phyloP scores from a whole-genome alignment of 352 stramenopile species.

The Blastocystis hominis region DNA sequence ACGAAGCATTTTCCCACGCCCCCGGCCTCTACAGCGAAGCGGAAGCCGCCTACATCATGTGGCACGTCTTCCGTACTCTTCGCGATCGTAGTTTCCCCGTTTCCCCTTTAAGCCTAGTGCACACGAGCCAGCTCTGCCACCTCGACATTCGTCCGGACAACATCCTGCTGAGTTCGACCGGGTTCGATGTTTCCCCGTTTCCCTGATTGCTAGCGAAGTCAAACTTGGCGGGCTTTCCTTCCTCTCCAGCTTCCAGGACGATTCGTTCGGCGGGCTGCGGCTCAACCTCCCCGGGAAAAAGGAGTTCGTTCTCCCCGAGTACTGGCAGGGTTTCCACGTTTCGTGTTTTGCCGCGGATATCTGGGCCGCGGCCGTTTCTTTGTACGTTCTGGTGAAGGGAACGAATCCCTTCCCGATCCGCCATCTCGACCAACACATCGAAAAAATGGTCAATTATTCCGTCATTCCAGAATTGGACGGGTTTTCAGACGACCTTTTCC shows the following conservation, averaged over 20 bases:
- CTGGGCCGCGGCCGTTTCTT: constrained; percentile 6
- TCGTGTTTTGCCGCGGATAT: constrained; percentile 44
- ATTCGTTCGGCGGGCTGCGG: constrained; percentile 3
- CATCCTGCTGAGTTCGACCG: neutral
- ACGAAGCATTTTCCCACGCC: neutral
- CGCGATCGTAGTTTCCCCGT: neutral
- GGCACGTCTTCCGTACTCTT: constrained; percentile 14
- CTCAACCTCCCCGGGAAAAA: constrained; percentile 13
- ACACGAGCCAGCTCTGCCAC: constrained; percentile 20
- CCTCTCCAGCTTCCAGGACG: constrained; percentile 21
- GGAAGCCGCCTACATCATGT: constrained; percentile 24
- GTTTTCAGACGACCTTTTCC: neutral
- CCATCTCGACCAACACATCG: constrained; percentile 27
- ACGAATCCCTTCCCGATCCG: constrained; percentile 19
- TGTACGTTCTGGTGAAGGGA: constrained; percentile 21
- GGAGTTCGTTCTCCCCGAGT: constrained; percentile 37
- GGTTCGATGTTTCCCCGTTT: neutral
- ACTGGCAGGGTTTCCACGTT: constrained; percentile 14
- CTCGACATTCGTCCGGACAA: constrained; percentile 41
- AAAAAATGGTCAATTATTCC: constrained; percentile 37
- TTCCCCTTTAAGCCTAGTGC: neutral
- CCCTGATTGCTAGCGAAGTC: constrained; percentile 1
- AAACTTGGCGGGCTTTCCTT: constrained; percentile 35
- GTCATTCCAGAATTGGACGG: constrained; percentile 2
- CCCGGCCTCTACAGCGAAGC: neutral